phyloP scores from a whole-genome alignment of 495 filamentous ascomycete genomes.

The Aspergillus asperescens region DNA sequence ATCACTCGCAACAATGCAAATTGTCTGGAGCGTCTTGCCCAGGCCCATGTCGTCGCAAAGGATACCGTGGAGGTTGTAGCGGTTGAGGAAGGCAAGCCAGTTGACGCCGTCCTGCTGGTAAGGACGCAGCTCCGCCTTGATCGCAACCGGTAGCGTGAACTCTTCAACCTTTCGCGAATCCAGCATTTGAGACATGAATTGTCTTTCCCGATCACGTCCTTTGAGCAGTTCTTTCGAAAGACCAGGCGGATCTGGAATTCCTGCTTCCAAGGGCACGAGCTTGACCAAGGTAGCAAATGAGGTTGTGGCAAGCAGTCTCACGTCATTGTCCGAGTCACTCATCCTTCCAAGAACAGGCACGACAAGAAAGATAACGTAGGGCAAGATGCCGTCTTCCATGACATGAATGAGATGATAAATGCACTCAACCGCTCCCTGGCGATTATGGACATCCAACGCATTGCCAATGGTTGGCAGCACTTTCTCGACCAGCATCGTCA shows the following conservation, averaged over 20 bases:
- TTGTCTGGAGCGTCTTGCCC: slow-evolving; percentile 92
- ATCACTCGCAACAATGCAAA: slow-evolving; percentile 96
- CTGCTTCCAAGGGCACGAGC: slow-evolving; percentile 95
- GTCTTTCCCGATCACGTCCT: slow-evolving; percentile 86
- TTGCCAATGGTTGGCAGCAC: slow-evolving; percentile 88
- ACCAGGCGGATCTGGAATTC: slow-evolving; percentile 93
- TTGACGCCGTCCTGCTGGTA: slow-evolving; percentile 99
- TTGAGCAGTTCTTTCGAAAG: slow-evolving; percentile 81
- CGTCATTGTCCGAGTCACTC: slow-evolving; percentile 96
- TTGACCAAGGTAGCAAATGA: slow-evolving; percentile 97
- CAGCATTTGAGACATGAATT: slow-evolving; percentile 94
- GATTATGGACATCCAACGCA: slow-evolving; percentile 72
- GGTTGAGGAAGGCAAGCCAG: slow-evolving; percentile 97
- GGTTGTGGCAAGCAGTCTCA: slow-evolving; percentile 89
- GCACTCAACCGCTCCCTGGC: slow-evolving; percentile 89
- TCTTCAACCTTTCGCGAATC: slow-evolving; percentile 93
- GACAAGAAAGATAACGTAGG: slow-evolving; percentile 98
- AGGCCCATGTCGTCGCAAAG: slow-evolving; percentile 99
- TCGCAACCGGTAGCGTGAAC: slow-evolving; percentile 88
- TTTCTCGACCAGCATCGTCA: slow-evolving; percentile 92
- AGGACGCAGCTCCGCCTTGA: slow-evolving; percentile 90
- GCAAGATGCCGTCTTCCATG: slow-evolving; percentile 93
- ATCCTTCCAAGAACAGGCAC: slow-evolving; percentile 98
- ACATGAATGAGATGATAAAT: slow-evolving; percentile 96
- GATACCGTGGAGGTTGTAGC: slow-evolving; percentile 94